These are phyloP conservation scores for Juglanconis juglandina DNA, from an alignment of 2,329 filamentous ascomycete species.

Conservation along the genomic window DNA sequence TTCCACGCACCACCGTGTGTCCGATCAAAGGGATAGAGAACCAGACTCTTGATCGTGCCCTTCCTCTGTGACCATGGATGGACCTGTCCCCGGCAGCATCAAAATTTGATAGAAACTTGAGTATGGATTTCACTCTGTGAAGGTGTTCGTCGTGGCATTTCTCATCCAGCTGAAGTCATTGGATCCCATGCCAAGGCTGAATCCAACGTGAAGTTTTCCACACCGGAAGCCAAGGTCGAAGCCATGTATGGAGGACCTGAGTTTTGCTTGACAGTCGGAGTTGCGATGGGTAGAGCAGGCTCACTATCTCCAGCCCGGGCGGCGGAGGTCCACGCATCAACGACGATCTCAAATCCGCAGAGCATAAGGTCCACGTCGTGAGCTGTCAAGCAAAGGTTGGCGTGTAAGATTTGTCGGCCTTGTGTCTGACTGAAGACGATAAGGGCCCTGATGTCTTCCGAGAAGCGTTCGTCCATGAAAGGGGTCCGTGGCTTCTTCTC, in stretches of 20 bases:
- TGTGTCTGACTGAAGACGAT: slow-evolving; percentile 15
- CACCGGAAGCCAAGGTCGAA: too few species aligned
- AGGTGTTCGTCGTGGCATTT: too few species aligned
- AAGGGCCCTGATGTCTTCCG: slow-evolving; percentile 16
- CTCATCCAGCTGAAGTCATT: neutral
- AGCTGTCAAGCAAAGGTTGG: neutral
- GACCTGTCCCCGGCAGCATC: too few species aligned
- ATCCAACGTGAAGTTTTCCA: too few species aligned
- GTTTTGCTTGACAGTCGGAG: neutral
- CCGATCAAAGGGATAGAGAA: neutral
- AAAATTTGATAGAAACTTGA: too few species aligned
- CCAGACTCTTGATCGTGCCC: neutral
- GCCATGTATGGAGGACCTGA: too few species aligned
- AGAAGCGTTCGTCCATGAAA: slow-evolving; percentile 10
- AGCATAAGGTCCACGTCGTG: neutral
- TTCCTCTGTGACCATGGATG: neutral
- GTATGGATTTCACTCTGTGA: too few species aligned
- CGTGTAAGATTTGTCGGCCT: neutral
- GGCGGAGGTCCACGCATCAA: neutral
- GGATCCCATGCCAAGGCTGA: neutral
- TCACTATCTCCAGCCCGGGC: too few species aligned
- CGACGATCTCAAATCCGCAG: neutral
- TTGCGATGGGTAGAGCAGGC: neutral
- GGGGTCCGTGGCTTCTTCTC: slow-evolving; percentile 11
- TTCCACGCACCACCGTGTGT: slow-evolving; percentile 42